Evolutionary conservation across 371 early-diverging fungal species (phyloP).

Genomic region (Mortierella sp.): DNA sequence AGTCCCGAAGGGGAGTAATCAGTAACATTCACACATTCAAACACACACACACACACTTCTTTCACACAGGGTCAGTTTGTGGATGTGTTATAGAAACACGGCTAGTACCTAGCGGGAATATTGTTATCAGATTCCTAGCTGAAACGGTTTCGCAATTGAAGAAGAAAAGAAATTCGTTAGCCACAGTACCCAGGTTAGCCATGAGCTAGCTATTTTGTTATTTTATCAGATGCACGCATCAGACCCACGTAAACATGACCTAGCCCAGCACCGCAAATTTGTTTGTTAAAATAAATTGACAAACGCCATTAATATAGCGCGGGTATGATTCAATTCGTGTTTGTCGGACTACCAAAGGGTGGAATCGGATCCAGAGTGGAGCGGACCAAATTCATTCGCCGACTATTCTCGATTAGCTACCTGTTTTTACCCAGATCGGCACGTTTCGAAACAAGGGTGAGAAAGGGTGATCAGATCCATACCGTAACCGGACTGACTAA

Average conservation of each 20-base stretch:
- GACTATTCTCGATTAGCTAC: background rate
- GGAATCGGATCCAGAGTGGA: background rate
- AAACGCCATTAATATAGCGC: too few species aligned
- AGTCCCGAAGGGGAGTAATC: background rate
- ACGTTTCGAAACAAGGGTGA: background rate
- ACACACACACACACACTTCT: background rate
- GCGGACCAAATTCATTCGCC: conserved; percentile 9
- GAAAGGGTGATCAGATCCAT: background rate
- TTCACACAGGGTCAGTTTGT: background rate
- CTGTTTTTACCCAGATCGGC: background rate
- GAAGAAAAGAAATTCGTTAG: background rate
- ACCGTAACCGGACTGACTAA: background rate
- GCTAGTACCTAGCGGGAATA: too few species aligned
- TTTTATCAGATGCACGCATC: background rate
- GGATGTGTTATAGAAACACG: background rate
- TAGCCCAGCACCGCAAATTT: background rate
- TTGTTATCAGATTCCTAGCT: background rate
- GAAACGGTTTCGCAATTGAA: background rate
- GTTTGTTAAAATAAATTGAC: background rate
- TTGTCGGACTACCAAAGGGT: background rate
- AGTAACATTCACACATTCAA: too few species aligned
- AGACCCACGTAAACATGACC: background rate
- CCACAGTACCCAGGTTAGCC: too few species aligned
- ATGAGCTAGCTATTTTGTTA: too few species aligned
- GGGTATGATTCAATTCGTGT: background rate